Evolutionary conservation across 2,329 filamentous ascomycete genomes (phyloP).

Genomic region (Cladosporium sp.): DNA sequence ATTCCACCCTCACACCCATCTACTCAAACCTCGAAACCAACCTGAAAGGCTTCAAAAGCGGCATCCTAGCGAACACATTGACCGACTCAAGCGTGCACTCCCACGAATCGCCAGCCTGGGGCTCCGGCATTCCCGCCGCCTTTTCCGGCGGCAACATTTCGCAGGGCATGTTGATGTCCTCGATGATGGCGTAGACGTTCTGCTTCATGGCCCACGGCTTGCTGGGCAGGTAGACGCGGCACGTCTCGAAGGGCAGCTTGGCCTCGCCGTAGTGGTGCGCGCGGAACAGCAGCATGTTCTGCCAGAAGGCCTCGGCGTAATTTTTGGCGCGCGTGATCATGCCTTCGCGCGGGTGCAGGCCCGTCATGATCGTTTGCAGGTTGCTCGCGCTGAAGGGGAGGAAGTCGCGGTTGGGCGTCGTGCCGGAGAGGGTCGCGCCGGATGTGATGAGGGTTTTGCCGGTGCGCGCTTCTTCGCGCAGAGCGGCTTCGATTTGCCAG

Average conservation of each 20-base stretch:
- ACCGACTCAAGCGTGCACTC: conserved; percentile 38
- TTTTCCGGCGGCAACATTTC: conserved; percentile 19
- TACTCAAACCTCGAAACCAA: conserved; percentile 26
- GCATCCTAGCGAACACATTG: conserved; percentile 30
- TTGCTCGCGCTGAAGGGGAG: conserved; percentile 49
- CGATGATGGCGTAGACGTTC: conserved; percentile 12
- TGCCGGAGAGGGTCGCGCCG: conserved; percentile 7
- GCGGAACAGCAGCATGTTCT: conserved; percentile 51
- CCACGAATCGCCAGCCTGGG: conserved; percentile 43
- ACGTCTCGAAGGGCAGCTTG: conserved; percentile 43
- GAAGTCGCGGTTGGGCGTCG: conserved; percentile 22
- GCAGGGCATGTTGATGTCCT: conserved; percentile 21
- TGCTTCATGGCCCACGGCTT: background rate
- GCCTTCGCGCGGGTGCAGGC: conserved; percentile 40
- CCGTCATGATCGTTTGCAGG: conserved; percentile 47
- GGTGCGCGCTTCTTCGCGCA: conserved; percentile 51
- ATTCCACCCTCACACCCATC: too few relatives aligned
- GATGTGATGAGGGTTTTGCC: conserved; percentile 39
- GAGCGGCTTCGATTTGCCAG: conserved; percentile 61
- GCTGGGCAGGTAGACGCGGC: conserved; percentile 32
- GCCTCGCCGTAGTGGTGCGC: conserved; percentile 54
- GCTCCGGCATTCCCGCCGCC: conserved; percentile 13
- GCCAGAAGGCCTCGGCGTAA: conserved; percentile 46
- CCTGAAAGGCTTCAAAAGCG: conserved; percentile 35
- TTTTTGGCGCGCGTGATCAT: conserved; percentile 38